These are phyloP conservation scores for Tuber magnatum DNA, from an alignment of 495 filamentous ascomycete genomes.

Conservation along the genomic window DNA sequence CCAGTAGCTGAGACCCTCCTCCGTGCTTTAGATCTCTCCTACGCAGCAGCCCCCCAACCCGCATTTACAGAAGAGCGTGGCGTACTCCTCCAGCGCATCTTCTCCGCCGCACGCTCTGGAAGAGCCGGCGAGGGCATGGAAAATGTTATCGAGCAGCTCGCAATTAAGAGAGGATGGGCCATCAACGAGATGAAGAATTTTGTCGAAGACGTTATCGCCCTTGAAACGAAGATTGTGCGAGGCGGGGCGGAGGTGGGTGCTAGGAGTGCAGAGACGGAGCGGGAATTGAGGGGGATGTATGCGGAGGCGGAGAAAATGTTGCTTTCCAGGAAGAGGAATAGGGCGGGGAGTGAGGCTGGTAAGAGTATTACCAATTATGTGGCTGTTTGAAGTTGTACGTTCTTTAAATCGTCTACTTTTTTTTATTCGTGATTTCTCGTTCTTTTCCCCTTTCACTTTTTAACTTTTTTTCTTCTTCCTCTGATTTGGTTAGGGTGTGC, in stretches of 20 bases:
- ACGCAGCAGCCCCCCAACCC: conserved; percentile 4
- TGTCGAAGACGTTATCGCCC: conserved; percentile 14
- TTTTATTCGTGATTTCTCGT: neutral
- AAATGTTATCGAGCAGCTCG: conserved; percentile 18
- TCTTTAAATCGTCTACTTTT: neutral
- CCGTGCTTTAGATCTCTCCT: conserved; percentile 19
- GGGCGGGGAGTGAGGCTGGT: neutral
- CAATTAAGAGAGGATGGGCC: conserved; percentile 9
- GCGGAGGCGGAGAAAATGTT: conserved; percentile 25
- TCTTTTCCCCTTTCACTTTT: neutral
- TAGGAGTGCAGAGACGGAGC: conserved; percentile 6
- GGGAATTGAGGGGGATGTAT: conserved; percentile 16
- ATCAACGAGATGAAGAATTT: conserved; percentile 25
- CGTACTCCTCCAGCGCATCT: conserved; percentile 16
- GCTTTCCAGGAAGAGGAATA: neutral
- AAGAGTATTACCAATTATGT: neutral
- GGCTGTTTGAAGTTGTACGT: neutral
- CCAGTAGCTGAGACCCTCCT: conserved; percentile 19
- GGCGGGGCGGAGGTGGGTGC: conserved; percentile 10
- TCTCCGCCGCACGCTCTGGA: conserved; percentile 3
- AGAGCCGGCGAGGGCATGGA: conserved; percentile 22
- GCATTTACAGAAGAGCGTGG: conserved; percentile 13
- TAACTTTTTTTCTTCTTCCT: neutral
- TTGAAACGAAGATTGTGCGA: conserved; percentile 19
- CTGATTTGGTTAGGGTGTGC: neutral